Conservation (phyloP, 2,329 filamentous ascomycete genomes). For the Orbilia oligospora region DNA sequence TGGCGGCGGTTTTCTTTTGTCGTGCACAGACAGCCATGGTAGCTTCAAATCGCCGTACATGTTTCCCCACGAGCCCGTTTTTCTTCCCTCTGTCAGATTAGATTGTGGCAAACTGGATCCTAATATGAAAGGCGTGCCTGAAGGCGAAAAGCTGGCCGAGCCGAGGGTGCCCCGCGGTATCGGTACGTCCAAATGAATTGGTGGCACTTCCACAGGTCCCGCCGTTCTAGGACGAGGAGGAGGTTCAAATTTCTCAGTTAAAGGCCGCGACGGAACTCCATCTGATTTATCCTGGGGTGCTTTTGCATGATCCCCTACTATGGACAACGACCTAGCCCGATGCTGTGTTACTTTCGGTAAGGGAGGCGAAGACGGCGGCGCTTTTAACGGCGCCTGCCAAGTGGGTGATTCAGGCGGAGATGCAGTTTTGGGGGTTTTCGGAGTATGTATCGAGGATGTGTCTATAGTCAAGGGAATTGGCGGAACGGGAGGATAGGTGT, state of each 20-base stretch:
- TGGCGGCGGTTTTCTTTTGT: slow-evolving; percentile 60
- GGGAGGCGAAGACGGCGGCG: slow-evolving; percentile 56
- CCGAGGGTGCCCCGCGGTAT: slow-evolving; percentile 65
- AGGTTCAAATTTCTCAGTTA: slow-evolving; percentile 60
- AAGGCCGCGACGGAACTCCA: slow-evolving; percentile 48
- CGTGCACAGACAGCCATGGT: slow-evolving; percentile 61
- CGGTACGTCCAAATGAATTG: slow-evolving; percentile 64
- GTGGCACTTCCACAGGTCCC: slow-evolving; percentile 61
- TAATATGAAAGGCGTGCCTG: slow-evolving; percentile 64
- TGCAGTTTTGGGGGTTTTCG: slow-evolving; percentile 49
- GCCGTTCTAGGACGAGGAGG: slow-evolving; percentile 63
- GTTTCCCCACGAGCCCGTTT: slow-evolving; percentile 62
- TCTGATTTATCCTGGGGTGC: slow-evolving; percentile 47
- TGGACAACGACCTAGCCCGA: slow-evolving; percentile 55
- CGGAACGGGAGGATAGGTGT: slow-evolving; percentile 38
- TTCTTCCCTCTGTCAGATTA: slow-evolving; percentile 63
- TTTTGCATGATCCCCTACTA: slow-evolving; percentile 57
- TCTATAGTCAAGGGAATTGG: slow-evolving; percentile 43
- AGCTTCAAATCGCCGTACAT: slow-evolving; percentile 63
- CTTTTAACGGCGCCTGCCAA: slow-evolving; percentile 57
- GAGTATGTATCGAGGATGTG: slow-evolving; percentile 54
- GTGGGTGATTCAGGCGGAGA: slow-evolving; percentile 57
- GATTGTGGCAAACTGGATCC: slow-evolving; percentile 63
- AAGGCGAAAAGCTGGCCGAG: slow-evolving; percentile 64
- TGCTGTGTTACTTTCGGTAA: slow-evolving; percentile 56